Percentiles rank a stretch among this genome's conserved stretches.
phyloP scores from a whole-genome alignment of 2,329 filamentous ascomycete genomes.

The Akanthomyces dipterigenus region DNA sequence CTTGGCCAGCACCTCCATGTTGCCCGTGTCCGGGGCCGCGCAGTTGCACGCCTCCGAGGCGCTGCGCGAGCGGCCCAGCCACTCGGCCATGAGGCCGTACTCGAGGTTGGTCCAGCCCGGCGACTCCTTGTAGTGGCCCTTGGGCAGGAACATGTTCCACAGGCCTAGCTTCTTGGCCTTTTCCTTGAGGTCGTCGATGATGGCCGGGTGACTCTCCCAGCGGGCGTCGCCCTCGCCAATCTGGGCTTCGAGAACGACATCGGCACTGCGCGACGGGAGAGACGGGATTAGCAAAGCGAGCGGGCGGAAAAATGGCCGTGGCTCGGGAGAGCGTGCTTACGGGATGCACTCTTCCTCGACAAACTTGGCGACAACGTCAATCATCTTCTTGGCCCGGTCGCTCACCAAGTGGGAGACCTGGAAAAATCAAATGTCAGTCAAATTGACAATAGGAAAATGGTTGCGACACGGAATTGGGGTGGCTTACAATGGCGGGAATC shows the following conservation, averaged over 20 bases:
- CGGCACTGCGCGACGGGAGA: conserved; percentile 46
- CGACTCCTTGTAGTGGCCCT: conserved; percentile 90
- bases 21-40: conserved; percentile 84
- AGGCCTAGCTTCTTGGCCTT: conserved; percentile 77
- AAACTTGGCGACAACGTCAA: conserved; percentile 89
- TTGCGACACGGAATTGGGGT: not conserved
- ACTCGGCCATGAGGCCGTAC: conserved; percentile 96
- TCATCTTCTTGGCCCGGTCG: conserved; percentile 73
- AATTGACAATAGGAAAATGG: not conserved
- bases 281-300: not conserved
- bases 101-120: conserved; percentile 93
- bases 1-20: conserved; percentile 92
- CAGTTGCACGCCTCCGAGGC: conserved; percentile 89
- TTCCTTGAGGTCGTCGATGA: conserved; percentile 84
- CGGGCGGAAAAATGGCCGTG: not conserved
- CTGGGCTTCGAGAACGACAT: conserved; percentile 73
- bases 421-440: not conserved
- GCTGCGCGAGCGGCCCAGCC: conserved; percentile 75
- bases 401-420: conserved; percentile 59
- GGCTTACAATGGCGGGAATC: conserved; percentile 41
- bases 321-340: conserved; percentile 36
- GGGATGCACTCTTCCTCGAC: conserved; percentile 93
- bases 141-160: conserved; percentile 98
- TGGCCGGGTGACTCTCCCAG: conserved; percentile 71
- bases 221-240: conserved; percentile 67